Percentiles rank a stretch among this genome's conserved stretches.
These are phyloP conservation scores for Sarocladium oryzae DNA, from an alignment of 2,329 filamentous ascomycete species.

Conservation along the genomic window DNA sequence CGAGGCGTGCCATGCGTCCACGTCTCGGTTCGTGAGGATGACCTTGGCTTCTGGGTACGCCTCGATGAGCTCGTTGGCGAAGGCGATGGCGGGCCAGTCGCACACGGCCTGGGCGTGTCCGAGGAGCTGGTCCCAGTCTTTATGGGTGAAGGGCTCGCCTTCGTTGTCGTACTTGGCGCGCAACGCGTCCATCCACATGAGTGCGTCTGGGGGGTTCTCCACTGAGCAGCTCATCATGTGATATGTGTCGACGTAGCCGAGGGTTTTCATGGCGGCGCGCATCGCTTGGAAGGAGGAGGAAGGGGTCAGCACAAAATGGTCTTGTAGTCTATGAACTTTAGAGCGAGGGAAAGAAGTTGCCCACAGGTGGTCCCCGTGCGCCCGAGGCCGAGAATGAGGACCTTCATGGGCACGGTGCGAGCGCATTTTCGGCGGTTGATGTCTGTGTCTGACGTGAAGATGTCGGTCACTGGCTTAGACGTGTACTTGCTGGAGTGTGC, in stretches of 20 bases:
- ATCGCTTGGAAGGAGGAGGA: too few relatives aligned
- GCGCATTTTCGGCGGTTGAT: slow-evolving; percentile 61
- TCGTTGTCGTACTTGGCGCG: slow-evolving; percentile 35
- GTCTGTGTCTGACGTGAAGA: slow-evolving; percentile 60
- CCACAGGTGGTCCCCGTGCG: slow-evolving; percentile 65
- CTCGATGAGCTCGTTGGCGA: slow-evolving; percentile 63
- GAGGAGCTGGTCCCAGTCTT: slow-evolving; percentile 64
- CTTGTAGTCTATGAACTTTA: too few relatives aligned
- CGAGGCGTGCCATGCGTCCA: slow-evolving; percentile 55
- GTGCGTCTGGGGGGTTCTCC: slow-evolving; percentile 51
- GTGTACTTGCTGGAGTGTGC: slow-evolving; percentile 23
- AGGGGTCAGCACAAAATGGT: too few relatives aligned
- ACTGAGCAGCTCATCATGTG: slow-evolving; percentile 68
- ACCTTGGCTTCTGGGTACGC: slow-evolving; percentile 69
- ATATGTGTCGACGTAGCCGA: slow-evolving; percentile 64
- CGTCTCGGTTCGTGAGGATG: slow-evolving; percentile 59
- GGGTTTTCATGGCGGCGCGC: slow-evolving; percentile 56
- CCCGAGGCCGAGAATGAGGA: slow-evolving; percentile 62
- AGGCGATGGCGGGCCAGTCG: slow-evolving; percentile 62
- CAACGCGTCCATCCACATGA: slow-evolving; percentile 66
- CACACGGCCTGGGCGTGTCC: slow-evolving; percentile 61
- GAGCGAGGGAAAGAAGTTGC: slow-evolving; percentile 22
- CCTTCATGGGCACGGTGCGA: slow-evolving; percentile 64
- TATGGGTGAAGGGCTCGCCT: slow-evolving; percentile 45
- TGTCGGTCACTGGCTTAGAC: slow-evolving; percentile 43